These are phyloP conservation scores for Lepidium didymum DNA, from an alignment of 345 rosid species.

Conservation along the genomic window DNA sequence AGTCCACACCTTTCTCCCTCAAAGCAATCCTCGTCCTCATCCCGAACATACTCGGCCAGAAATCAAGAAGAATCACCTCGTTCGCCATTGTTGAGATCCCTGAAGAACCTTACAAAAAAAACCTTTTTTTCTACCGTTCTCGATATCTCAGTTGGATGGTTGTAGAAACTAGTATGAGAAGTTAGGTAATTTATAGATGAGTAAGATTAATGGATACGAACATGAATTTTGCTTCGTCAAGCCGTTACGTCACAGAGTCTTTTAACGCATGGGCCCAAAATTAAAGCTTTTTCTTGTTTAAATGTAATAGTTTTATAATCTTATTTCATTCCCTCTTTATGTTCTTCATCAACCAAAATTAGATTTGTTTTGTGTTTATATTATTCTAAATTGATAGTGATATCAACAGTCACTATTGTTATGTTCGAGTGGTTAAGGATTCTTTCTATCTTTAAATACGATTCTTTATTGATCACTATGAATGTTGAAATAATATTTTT, in stretches of 20 bases:
- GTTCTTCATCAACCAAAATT: no score
- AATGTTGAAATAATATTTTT: no score
- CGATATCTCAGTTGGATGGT: no score
- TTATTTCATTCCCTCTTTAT: not conserved
- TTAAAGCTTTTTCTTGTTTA: not conserved
- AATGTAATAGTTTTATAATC: not conserved
- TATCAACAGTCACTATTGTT: no score
- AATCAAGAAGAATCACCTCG: conserved; percentile 23
- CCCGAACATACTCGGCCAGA: conserved; percentile 26
- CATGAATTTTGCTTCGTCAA: not conserved
- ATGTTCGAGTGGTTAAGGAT: no score
- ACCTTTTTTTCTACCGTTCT: not conserved
- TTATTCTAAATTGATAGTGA: no score
- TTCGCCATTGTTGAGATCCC: not conserved
- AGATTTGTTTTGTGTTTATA: no score
- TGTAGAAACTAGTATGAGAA: not conserved
- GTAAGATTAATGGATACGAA: not conserved
- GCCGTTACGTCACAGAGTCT: not conserved
- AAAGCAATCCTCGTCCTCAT: conserved; percentile 23
- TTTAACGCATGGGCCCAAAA: not conserved
- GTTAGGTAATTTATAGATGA: not conserved
- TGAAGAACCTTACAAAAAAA: not conserved
- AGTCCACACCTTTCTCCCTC: conserved; percentile 12
- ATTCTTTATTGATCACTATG: no score
- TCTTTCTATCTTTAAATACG: no score